Percentiles rank a stretch among this genome's conserved stretches.
Evolutionary conservation across 2,329 filamentous ascomycete genomes (phyloP).

Genomic region (Claviceps sp.): DNA sequence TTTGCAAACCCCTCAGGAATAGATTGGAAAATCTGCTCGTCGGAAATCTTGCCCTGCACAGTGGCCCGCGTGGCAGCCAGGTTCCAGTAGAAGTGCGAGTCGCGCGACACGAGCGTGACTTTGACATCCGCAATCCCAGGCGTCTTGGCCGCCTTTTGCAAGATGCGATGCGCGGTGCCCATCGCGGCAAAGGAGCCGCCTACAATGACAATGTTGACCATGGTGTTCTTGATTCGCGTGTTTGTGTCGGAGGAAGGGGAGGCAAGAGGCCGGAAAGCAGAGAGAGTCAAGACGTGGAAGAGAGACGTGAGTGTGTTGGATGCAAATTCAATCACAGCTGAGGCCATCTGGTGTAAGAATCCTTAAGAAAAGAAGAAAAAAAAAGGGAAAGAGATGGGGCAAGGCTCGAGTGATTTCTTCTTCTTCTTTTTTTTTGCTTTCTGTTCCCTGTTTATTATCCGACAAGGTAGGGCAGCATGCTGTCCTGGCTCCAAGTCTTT

Average conservation of each 20-base stretch:
- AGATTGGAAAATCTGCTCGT: conserved; percentile 32
- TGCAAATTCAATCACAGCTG: not conserved
- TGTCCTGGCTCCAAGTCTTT: too few relatives aligned
- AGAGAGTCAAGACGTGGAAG: not conserved
- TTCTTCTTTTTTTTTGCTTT: not conserved
- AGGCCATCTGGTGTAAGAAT: not conserved
- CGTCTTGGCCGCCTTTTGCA: conserved; percentile 1
- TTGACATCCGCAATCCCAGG: not conserved
- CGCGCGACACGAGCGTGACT: conserved; percentile 24
- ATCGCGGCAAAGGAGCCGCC: not conserved
- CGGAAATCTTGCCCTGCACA: conserved; percentile 32
- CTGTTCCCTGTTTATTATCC: not conserved
- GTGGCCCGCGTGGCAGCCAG: conserved; percentile 41
- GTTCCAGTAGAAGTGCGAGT: conserved; percentile 22
- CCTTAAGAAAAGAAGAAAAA: not conserved
- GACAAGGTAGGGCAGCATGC: not conserved
- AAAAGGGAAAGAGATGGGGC: not conserved
- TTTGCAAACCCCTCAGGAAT: conserved; percentile 28
- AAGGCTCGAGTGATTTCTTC: not conserved
- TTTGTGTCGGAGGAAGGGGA: not conserved
- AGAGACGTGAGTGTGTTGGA: not conserved
- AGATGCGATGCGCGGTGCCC: not conserved
- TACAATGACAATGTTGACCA: not conserved
- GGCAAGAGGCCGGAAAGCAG: not conserved
- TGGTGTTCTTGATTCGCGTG: not conserved